These are phyloP conservation scores for Agaricus sinodeliciosus DNA, from an alignment of 768 basidiomycete genomes.

Conservation along the genomic window DNA sequence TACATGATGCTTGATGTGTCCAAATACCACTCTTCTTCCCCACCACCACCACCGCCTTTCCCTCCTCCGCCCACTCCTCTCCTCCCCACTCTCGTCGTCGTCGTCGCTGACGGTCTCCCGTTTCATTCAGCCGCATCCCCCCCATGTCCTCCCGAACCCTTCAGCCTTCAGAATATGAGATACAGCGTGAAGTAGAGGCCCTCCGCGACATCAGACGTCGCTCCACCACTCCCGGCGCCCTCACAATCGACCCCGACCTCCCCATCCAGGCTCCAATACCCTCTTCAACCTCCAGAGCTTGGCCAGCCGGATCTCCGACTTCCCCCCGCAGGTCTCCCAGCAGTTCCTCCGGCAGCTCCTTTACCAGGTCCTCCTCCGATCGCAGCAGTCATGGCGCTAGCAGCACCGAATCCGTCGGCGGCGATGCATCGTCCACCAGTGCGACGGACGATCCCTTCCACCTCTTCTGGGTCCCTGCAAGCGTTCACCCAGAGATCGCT, in stretches of 20 bases:
- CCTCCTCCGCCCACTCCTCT: conserved; percentile 5
- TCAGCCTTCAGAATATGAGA: conserved; percentile 80
- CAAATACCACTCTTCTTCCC: conserved; percentile 14
- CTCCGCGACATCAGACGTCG: conserved; percentile 79
- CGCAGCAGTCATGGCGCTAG: conserved; percentile 20
- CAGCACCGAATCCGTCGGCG: conserved; percentile 12
- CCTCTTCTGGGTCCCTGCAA: conserved; percentile 98
- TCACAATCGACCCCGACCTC: conserved; percentile 88
- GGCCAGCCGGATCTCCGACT: conserved; percentile 28
- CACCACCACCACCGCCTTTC: conserved; percentile 10
- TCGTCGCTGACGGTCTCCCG: neutral
- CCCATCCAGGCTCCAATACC: conserved; percentile 63
- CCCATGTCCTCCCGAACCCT: conserved; percentile 40
- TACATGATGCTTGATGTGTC: neutral
- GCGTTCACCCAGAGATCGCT: conserved; percentile 94
- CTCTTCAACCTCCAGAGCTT: conserved; percentile 50
- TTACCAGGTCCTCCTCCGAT: conserved; percentile 15
- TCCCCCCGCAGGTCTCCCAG: conserved; percentile 15
- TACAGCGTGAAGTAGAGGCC: conserved; percentile 81
- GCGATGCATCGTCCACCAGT: conserved; percentile 24
- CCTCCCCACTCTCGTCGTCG: neutral
- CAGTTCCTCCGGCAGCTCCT: conserved; percentile 14
- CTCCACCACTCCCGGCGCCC: conserved; percentile 76
- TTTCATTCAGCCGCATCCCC: conserved; percentile 2
- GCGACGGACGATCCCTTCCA: conserved; percentile 74